phyloP scores from a whole-genome alignment of 2,329 filamentous ascomycete species.

The Myrmaecium sp. region DNA sequence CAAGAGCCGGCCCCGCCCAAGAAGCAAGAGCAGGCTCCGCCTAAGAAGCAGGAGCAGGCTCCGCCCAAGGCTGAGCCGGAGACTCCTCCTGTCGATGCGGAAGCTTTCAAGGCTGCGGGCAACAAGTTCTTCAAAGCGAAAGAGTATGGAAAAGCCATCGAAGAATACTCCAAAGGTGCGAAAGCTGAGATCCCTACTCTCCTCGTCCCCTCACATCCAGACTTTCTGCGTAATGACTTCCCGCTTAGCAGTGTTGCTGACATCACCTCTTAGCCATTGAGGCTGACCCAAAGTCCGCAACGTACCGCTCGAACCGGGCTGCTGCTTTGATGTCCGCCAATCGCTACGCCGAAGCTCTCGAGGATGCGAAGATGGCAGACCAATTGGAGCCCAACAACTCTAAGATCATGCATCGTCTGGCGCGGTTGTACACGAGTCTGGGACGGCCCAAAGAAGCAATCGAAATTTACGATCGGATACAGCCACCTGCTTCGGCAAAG shows the following conservation, averaged over 20 bases:
- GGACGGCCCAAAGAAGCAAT: slow-evolving; percentile 79
- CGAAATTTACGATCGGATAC: slow-evolving; percentile 62
- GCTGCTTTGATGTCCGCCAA: slow-evolving; percentile 84
- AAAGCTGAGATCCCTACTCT: slow-evolving; percentile 9
- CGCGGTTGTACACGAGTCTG: slow-evolving; percentile 74
- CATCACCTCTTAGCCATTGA: slow-evolving; percentile 52
- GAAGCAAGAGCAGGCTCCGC: no score
- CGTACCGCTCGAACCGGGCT: slow-evolving; percentile 86
- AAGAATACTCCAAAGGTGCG: slow-evolving; percentile 88
- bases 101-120: slow-evolving; percentile 78
- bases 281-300: slow-evolving; percentile 67
- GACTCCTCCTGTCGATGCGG: slow-evolving; percentile 60
- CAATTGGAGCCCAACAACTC: slow-evolving; percentile 71
- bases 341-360: slow-evolving; percentile 61
- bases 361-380: slow-evolving; percentile 69
- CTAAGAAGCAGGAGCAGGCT: slow-evolving; percentile 10
- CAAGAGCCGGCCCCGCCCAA: slow-evolving; percentile 16
- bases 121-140: slow-evolving; percentile 96
- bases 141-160: slow-evolving; percentile 73
- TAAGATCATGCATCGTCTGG: slow-evolving; percentile 77
- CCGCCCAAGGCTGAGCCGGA: slow-evolving; percentile 22
- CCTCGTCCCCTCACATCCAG: not conserved
- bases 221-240: slow-evolving; percentile 3
- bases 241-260: slow-evolving; percentile 9
- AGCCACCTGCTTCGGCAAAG: slow-evolving; percentile 64